These are phyloP conservation scores for Lentinula detonsa DNA, from an alignment of 768 basidiomycete genomes.

Conservation along the genomic window DNA sequence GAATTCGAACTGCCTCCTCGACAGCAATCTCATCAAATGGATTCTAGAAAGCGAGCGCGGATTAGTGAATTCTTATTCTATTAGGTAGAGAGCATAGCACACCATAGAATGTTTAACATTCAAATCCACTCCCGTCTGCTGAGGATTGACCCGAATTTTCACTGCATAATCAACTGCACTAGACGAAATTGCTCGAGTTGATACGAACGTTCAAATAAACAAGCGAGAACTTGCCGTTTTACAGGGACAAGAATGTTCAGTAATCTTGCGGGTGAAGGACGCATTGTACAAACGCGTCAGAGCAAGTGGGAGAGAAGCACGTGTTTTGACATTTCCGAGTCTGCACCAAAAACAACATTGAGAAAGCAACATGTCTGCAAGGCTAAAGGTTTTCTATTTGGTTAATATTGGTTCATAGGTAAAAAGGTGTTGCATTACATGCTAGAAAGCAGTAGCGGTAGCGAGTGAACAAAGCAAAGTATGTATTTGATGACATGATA, in stretches of 20 bases:
- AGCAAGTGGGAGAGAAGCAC: neutral
- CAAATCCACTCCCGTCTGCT: slow-evolving; percentile 92
- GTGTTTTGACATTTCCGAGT: neutral
- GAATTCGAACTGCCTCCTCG: slow-evolving; percentile 94
- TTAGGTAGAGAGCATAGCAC: slow-evolving; percentile 16
- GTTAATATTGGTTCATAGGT: no score
- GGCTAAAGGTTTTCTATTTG: no score
- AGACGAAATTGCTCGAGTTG: neutral
- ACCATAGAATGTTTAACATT: slow-evolving; percentile 99
- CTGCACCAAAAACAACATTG: no score
- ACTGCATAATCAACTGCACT: slow-evolving; percentile 96
- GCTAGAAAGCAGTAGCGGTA: neutral
- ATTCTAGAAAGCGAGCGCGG: slow-evolving; percentile 48
- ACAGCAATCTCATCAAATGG: slow-evolving; percentile 98
- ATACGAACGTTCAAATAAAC: neutral
- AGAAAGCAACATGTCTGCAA: no score
- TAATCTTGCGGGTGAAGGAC: slow-evolving; percentile 62
- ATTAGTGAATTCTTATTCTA: neutral
- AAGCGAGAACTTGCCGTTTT: slow-evolving; percentile 58
- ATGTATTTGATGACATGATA: neutral
- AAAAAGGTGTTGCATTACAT: no score
- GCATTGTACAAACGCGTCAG: slow-evolving; percentile 38
- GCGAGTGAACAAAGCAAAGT: neutral
- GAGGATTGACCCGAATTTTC: slow-evolving; percentile 95
- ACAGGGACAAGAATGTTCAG: slow-evolving; percentile 93